Evolutionary conservation across 2,329 filamentous ascomycete genomes (phyloP), one percentile per base, ranked within the genome.

Genomic region (Chaetomium globosum): DNA sequence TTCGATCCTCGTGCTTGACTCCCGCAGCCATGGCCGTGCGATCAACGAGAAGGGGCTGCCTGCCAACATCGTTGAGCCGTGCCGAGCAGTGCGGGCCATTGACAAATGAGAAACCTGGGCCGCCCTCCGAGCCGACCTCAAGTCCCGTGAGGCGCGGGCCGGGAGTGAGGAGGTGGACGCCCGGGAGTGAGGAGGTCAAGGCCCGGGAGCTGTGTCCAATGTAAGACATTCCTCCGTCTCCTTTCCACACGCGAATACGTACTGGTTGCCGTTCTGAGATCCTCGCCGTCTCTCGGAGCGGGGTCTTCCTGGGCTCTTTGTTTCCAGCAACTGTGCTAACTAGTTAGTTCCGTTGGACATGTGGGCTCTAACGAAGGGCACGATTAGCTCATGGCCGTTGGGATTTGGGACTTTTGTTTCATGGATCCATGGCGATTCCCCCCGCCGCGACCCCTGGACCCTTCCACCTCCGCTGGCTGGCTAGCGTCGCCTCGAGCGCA

Each of bases 401-500:
- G 39, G 2, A 43, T 43, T 43, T 16, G 36, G 36, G 16, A 6
- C 13, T 4, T 39, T 19, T 19, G 39, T 19, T 16, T 1, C 19
- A 19, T 43, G 16, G 36, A 39, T 39, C 36, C 10, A 39, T 39
- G 36, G 9, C 36, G 36, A 39, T 39, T 39, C 2, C 16, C 13
- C 13, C 16, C 13, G 36, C 10, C 13, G 36, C 13, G 12, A 12
- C 39, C 16, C 39, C 26, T 28, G 31, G 21, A 13, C 7, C 21
- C 26, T 30, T 13, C 39, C 30, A 19, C 13, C 21, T 10, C n/a
- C 31, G 33, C 33, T 46, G 4, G 12, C 36, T 5, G 10, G 54
- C 54, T 59, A 55, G 62, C 56, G 62, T 30, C 9, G 39, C 23
- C 21, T 39, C 61, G 46, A 56, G 26, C 9, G 23, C 26, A 26